phyloP scores from a whole-genome alignment of 331 rosid genomes.

The Spiraea crenata region DNA sequence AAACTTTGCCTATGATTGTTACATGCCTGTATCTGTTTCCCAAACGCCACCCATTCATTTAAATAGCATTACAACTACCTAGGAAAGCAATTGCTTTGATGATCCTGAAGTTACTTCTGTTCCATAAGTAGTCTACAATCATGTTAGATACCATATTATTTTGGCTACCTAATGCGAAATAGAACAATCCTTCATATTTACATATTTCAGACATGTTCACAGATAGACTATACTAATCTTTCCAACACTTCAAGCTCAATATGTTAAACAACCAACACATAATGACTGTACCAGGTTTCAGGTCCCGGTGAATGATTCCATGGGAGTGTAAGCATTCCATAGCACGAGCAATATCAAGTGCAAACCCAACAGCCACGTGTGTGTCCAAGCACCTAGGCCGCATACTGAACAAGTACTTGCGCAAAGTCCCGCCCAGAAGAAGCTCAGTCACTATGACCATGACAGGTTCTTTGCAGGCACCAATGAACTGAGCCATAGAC shows the following conservation, averaged over 20 bases:
- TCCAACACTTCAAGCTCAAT: slow-evolving; percentile 3
- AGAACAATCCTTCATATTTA: background rate
- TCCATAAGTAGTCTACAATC: background rate
- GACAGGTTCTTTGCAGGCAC: slow-evolving; percentile 92
- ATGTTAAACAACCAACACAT: slow-evolving; percentile 16
- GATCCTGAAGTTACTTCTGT: background rate
- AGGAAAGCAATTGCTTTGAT: background rate
- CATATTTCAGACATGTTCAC: background rate
- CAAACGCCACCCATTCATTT: background rate
- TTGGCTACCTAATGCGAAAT: background rate
- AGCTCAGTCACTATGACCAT: slow-evolving; percentile 97
- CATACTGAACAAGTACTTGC: slow-evolving; percentile 72
- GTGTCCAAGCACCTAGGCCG: slow-evolving; percentile 82
- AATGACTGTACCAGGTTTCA: slow-evolving; percentile 75
- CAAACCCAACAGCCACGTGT: slow-evolving; percentile 72
- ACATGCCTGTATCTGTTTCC: background rate
- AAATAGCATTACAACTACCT: background rate
- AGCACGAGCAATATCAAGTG: slow-evolving; percentile 93
- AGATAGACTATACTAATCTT: background rate
- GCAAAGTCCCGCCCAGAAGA: slow-evolving; percentile 85
- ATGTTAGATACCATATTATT: background rate
- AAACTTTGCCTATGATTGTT: background rate
- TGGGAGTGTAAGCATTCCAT: slow-evolving; percentile 93
- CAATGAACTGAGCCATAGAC: slow-evolving; percentile 67
- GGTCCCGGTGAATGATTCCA: slow-evolving; percentile 94